Evolutionary conservation across 2,329 filamentous ascomycete species (phyloP).

Genomic region (Orbilia javanica): DNA sequence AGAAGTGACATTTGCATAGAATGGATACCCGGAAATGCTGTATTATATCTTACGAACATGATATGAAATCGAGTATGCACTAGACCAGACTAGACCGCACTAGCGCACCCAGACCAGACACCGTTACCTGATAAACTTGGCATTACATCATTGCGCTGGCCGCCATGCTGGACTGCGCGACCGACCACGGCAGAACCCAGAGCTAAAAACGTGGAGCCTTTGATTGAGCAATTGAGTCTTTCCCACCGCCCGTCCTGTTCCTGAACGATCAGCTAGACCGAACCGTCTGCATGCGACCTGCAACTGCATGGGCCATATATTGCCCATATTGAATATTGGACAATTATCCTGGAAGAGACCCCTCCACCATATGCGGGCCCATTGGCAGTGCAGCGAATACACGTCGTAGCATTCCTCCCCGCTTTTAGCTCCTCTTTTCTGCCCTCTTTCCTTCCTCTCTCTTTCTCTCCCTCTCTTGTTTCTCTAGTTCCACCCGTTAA

Average conservation of each 20-base stretch:
- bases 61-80: slow-evolving; percentile 7
- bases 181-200: slow-evolving; percentile 4
- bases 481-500: slow-evolving; percentile 13
- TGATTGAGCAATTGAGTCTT: slow-evolving; percentile 17
- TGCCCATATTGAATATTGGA: slow-evolving; percentile 29
- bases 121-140: slow-evolving; percentile 35
- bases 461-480: background rate
- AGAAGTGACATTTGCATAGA: slow-evolving; percentile 15
- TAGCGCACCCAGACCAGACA: slow-evolving; percentile 3
- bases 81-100: slow-evolving; percentile 31
- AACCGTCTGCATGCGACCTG: slow-evolving; percentile 31
- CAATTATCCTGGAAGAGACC: slow-evolving; percentile 1
- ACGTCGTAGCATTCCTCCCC: slow-evolving; percentile 31
- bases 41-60: slow-evolving; percentile 26
- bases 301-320: slow-evolving; percentile 23
- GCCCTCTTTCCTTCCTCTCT: background rate
- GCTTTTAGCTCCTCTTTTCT: slow-evolving; percentile 8
- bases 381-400: slow-evolving; percentile 15
- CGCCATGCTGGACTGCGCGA: slow-evolving; percentile 30
- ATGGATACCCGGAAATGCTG: slow-evolving; percentile 31
- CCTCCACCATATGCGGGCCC: slow-evolving; percentile 26
- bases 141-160: slow-evolving; percentile 48
- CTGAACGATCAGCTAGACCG: slow-evolving; percentile 45
- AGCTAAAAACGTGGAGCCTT: slow-evolving; percentile 30
- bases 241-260: background rate